Evolutionary conservation across 2,329 filamentous ascomycete species (phyloP).

Genomic region (Knoxdaviesia proteae): DNA sequence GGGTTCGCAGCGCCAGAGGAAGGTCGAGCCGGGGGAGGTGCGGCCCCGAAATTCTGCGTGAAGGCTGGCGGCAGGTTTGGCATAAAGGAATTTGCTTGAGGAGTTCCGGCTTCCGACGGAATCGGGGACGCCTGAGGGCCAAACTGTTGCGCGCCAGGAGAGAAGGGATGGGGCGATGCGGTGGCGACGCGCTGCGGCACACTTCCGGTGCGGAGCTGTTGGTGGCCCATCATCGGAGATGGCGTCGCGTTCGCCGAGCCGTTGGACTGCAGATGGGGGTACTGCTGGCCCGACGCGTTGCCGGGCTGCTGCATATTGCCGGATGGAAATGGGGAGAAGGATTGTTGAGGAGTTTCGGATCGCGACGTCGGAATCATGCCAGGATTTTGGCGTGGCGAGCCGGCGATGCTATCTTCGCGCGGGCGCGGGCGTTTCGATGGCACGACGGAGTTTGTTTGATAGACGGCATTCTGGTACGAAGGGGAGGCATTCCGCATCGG

Average conservation of each 20-base stretch:
- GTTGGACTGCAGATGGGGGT: slow-evolving; percentile 65
- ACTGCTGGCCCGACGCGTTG: slow-evolving; percentile 36
- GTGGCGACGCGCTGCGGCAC: slow-evolving; percentile 71
- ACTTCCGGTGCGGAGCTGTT: slow-evolving; percentile 52
- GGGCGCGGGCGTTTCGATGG: slow-evolving; percentile 75
- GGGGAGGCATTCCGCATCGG: slow-evolving; percentile 66
- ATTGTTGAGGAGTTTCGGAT: slow-evolving; percentile 75
- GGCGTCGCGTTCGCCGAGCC: slow-evolving; percentile 71
- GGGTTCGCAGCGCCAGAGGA: slow-evolving; percentile 25
- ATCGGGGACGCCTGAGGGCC: slow-evolving; percentile 53
- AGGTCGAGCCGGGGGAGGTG: slow-evolving; percentile 33
- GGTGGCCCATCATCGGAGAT: slow-evolving; percentile 78
- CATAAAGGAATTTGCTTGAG: slow-evolving; percentile 52
- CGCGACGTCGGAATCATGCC: slow-evolving; percentile 62
- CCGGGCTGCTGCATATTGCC: slow-evolving; percentile 1
- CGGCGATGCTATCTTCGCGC: slow-evolving; percentile 63
- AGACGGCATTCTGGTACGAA: slow-evolving; percentile 55
- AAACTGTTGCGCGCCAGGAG: slow-evolving; percentile 54
- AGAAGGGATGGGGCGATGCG: slow-evolving; percentile 80
- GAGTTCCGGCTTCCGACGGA: slow-evolving; percentile 56
- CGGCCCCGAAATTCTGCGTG: slow-evolving; percentile 35
- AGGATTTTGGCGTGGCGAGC: slow-evolving; percentile 58
- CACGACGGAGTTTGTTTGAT: slow-evolving; percentile 69
- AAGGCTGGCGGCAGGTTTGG: slow-evolving; percentile 37
- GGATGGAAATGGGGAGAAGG: slow-evolving; percentile 17